phyloP scores from a whole-genome alignment of 2,329 filamentous ascomycete species.

The Mariannaea sp. region DNA sequence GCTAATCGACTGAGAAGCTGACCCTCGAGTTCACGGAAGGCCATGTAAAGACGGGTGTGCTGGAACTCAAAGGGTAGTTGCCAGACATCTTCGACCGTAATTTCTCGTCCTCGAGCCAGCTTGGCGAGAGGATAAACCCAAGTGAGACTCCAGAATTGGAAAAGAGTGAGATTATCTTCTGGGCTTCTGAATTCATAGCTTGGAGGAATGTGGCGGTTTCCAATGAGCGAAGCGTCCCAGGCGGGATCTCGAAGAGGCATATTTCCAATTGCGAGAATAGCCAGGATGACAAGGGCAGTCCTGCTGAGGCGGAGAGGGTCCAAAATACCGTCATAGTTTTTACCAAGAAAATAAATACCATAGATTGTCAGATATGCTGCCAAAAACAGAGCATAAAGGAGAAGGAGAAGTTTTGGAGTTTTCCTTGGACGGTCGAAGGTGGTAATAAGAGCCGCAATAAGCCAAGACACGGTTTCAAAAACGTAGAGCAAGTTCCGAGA shows the following conservation, averaged over 20 bases:
- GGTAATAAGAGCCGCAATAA: constrained; percentile 44
- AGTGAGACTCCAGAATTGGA: constrained; percentile 83
- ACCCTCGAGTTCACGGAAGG: constrained; percentile 74
- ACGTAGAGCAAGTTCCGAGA: constrained; percentile 36
- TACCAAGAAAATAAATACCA: constrained; percentile 39
- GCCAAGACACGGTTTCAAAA: constrained; percentile 49
- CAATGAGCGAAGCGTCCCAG: constrained; percentile 43
- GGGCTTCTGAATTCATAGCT: constrained; percentile 62
- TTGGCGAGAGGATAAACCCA: constrained; percentile 80
- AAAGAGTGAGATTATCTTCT: constrained; percentile 78
- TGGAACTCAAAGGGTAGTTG: constrained; percentile 79
- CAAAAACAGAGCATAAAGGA: constrained; percentile 45
- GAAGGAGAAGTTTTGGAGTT: constrained; percentile 48
- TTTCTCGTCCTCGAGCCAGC: constrained; percentile 65
- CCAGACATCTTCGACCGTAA: constrained; percentile 85
- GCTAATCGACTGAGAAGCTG: constrained; percentile 73
- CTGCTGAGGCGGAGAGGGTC: constrained; percentile 35
- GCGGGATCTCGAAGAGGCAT: constrained; percentile 46
- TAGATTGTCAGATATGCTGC: constrained; percentile 39
- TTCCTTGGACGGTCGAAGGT: constrained; percentile 46
- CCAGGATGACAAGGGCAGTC: constrained; percentile 31
- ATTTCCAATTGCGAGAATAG: constrained; percentile 40
- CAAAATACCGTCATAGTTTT: constrained; percentile 20
- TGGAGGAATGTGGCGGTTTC: constrained; percentile 34
- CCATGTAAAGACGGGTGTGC: constrained; percentile 73